These are phyloP conservation scores for Fonsecaea multimorphosa DNA, from an alignment of 2,329 filamentous ascomycete genomes.

Conservation along the genomic window DNA sequence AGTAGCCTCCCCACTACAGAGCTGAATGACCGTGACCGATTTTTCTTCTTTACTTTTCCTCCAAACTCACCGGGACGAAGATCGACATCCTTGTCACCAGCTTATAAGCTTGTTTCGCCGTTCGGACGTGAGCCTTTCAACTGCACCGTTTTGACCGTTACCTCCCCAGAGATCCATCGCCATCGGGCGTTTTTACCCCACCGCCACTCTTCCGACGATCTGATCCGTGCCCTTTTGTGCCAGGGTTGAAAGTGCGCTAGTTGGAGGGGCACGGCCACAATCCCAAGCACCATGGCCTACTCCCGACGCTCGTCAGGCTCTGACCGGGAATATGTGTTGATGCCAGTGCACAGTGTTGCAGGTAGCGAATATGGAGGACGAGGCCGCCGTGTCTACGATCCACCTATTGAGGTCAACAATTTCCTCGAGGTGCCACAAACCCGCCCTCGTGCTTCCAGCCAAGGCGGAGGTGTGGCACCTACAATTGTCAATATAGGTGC, in stretches of 20 bases:
- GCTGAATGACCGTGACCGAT: slow-evolving; percentile 21
- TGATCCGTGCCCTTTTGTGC: slow-evolving; percentile 4
- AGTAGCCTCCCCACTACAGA: slow-evolving; percentile 25
- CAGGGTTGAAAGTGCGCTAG: slow-evolving; percentile 23
- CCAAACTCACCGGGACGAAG: not conserved
- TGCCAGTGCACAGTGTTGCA: slow-evolving; percentile 31
- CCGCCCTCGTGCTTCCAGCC: slow-evolving; percentile 36
- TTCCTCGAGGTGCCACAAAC: slow-evolving; percentile 34
- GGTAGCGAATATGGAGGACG: slow-evolving; percentile 32
- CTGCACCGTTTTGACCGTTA: slow-evolving; percentile 9
- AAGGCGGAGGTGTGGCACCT: slow-evolving; percentile 33
- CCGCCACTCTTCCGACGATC: slow-evolving; percentile 19
- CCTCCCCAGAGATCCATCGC: not conserved
- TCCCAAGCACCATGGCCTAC: slow-evolving; percentile 20
- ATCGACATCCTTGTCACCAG: not conserved
- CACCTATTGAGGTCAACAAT: slow-evolving; percentile 34
- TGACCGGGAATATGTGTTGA: slow-evolving; percentile 35
- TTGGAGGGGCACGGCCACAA: slow-evolving; percentile 16
- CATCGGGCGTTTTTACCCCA: slow-evolving; percentile 23
- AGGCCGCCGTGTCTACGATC: slow-evolving; percentile 21
- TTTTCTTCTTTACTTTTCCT: slow-evolving; percentile 13
- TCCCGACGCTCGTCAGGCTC: slow-evolving; percentile 29
- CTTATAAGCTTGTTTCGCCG: slow-evolving; percentile 1
- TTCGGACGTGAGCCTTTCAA: not conserved
- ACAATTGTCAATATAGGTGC: slow-evolving; percentile 35